Conservation (phyloP, 305 asterid genomes). For the Fraxinus platypoda region DNA sequence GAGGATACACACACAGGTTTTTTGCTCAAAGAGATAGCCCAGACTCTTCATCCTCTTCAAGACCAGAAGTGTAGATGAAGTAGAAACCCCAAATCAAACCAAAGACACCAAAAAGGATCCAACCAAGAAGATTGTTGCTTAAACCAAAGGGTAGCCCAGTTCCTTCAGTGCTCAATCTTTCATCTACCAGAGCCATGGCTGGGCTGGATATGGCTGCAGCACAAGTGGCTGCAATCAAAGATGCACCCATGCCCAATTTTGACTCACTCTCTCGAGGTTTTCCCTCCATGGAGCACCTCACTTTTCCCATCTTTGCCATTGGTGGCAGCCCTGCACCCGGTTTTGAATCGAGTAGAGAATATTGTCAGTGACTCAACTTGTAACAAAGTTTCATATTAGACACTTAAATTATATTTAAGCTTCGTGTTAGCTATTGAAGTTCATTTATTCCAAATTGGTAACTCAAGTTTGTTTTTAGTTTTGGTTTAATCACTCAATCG, state of each 20-base stretch:
- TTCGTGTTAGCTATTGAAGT: not conserved
- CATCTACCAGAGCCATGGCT: conserved; percentile 88
- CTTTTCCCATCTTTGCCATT: conserved; percentile 52
- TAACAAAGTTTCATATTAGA: not conserved
- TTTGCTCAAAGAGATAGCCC: conserved; percentile 63
- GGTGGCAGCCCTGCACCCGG: conserved; percentile 59
- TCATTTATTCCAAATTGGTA: conserved; percentile 20
- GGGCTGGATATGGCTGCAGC: conserved; percentile 77
- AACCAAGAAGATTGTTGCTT: conserved; percentile 78
- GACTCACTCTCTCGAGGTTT: conserved; percentile 38
- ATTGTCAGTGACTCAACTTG: not conserved
- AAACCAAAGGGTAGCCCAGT: conserved; percentile 93
- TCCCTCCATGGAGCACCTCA: conserved; percentile 62
- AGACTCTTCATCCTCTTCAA: conserved; percentile 91
- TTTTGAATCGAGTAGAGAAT: not conserved
- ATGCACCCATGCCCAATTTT: conserved; percentile 57
- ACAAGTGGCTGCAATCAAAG: conserved; percentile 50
- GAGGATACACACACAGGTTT: not conserved
- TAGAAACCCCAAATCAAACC: conserved; percentile 80
- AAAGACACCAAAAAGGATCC: conserved; percentile 75
- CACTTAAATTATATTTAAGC: not conserved
- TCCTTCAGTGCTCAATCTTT: conserved; percentile 92
- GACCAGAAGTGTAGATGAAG: conserved; percentile 45
- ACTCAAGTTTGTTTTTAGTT: conserved; percentile 63
- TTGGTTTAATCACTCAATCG: conserved; percentile 47